Evolutionary conservation across 2,329 filamentous ascomycete species (phyloP).

Genomic region (Diaporthe vexans): DNA sequence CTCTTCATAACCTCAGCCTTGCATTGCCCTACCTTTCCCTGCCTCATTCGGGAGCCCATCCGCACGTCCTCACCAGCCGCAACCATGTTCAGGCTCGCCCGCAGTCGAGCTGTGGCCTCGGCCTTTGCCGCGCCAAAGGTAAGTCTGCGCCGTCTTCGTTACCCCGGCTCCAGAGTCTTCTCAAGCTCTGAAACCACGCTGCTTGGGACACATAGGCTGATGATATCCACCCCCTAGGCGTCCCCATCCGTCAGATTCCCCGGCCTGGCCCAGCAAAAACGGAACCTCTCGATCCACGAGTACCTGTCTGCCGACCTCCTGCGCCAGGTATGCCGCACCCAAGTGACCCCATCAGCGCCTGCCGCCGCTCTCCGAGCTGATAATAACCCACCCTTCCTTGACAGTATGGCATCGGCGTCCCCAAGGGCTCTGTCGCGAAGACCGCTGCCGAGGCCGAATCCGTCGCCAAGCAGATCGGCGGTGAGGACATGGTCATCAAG

Average conservation of each 20-base stretch:
- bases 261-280: constrained; percentile 81
- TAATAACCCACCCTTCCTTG: constrained; percentile 44
- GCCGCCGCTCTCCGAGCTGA: constrained; percentile 36
- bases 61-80: constrained; percentile 42
- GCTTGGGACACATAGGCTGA: constrained; percentile 38
- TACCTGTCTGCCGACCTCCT: constrained; percentile 96
- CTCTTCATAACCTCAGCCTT: constrained; percentile 40
- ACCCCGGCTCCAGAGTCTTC: not conserved
- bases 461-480: constrained; percentile 90
- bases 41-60: constrained; percentile 30
- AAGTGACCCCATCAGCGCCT: not conserved
- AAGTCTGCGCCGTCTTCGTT: constrained; percentile 51
- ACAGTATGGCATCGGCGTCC: constrained; percentile 95
- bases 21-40: constrained; percentile 27
- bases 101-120: constrained; percentile 84
- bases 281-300: constrained; percentile 97
- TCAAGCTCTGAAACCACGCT: constrained; percentile 22
- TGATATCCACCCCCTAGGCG: constrained; percentile 52
- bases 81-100: constrained; percentile 90
- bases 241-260: constrained; percentile 69
- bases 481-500: constrained; percentile 99
- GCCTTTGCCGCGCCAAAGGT: constrained; percentile 85
- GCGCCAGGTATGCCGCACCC: constrained; percentile 68
- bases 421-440: constrained; percentile 88
- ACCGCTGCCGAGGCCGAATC: constrained; percentile 89